phyloP scores from a whole-genome alignment of 306 rosid species.

The Senna tora region DNA sequence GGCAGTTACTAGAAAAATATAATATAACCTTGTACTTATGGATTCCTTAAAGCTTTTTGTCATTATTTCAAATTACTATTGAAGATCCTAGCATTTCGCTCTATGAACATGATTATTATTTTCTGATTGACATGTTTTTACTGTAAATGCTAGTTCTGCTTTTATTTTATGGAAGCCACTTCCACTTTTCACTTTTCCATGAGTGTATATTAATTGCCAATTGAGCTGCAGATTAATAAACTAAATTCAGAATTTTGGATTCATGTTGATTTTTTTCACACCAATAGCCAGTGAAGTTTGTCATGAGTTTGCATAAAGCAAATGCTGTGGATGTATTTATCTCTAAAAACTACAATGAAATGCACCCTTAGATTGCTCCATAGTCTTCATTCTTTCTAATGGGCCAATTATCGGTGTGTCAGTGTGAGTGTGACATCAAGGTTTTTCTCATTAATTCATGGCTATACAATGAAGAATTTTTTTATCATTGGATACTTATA shows the following conservation, averaged over 20 bases:
- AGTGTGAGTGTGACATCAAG: conserved; percentile 10
- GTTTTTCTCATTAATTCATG: conserved; percentile 2
- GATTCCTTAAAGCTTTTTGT: conserved; percentile 21
- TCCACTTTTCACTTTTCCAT: conserved; percentile 8
- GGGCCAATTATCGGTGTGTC: neutral
- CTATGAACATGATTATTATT: too few relatives aligned
- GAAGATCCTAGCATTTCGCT: too few relatives aligned
- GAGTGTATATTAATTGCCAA: conserved; percentile 1
- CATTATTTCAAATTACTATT: conserved; percentile 11
- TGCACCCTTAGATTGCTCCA: conserved; percentile 15
- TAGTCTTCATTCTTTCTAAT: conserved; percentile 13
- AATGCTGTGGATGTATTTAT: conserved; percentile 2
- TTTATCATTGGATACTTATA: conserved; percentile 16
- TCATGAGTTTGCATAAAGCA: neutral
- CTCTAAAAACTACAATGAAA: conserved; percentile 13
- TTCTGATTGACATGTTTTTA: neutral
- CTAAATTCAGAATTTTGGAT: neutral
- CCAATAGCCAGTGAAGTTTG: conserved; percentile 14
- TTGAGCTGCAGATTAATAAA: conserved; percentile 4
- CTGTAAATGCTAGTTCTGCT: conserved; percentile 4
- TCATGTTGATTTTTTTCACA: neutral
- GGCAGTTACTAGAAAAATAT: conserved; percentile 7
- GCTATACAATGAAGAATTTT: conserved; percentile 17
- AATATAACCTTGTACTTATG: conserved; percentile 13
- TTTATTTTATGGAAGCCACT: conserved; percentile 9